Base-by-base conservation (phyloP, 371 early-diverging fungal genomes). In the Apophysomyces trapeziformis region DNA sequence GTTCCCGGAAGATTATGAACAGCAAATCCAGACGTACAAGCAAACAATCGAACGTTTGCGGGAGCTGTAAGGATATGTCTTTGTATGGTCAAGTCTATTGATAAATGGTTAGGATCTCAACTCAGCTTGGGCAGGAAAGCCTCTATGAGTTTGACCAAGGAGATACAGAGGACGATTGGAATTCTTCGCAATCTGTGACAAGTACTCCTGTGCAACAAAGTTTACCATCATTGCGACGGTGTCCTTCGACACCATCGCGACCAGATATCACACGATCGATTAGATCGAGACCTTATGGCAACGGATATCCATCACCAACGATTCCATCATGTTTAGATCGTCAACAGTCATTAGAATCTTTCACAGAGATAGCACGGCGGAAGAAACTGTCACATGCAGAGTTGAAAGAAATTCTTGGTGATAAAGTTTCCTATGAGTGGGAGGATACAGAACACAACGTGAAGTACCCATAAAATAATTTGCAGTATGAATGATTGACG, bases 381-480 rank as follows among this genome's bases (percentile, higher is more conserved):
- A 50, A 50, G 21, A 32, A 21, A 21, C 21, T 50, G 21, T 50
- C 54, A 2, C 54, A 26, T 5, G 21, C 16, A 21, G 54, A 50
- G 21, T 26, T 50, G 54, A 50, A 26, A 21, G 54, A 50, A 21
- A 50, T 50, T 21, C 54, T 50, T 50, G 54, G 54, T 18, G 54
- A 50, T 50, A 50, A 50, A 50, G 54, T 50, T 21, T 50, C 54
- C 7, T 50, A 21, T 5, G 54, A 50, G n/a, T 50, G 54, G 54
- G 54, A 50, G 9, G 54, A 50, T 16, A 11, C 21, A n/a, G 54
- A 50, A 7, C 18, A 50, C 32, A n/a, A 50, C 11, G 54, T 50
- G 21, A 41, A 18, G 54, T 50, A 21, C 4, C 4, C 21, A 4
- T 21, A 18, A 7, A 21, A 4, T 26, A 7, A 5, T 50, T 18